phyloP scores from a whole-genome alignment of 2,329 filamentous ascomycete genomes.

The Dothistroma septosporum region DNA sequence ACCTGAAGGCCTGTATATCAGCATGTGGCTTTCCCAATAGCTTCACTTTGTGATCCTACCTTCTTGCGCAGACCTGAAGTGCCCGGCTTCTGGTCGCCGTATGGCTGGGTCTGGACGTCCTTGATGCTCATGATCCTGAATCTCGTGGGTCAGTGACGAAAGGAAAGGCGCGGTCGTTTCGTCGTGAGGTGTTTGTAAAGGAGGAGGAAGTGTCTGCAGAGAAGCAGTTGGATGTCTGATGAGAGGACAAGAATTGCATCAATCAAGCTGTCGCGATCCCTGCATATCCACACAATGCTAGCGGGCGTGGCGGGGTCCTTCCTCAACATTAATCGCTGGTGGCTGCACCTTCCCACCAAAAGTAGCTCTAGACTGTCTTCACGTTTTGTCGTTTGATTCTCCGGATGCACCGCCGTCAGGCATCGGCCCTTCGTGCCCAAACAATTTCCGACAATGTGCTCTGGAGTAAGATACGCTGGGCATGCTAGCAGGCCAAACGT shows the following conservation, averaged over 20 bases:
- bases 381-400: background rate
- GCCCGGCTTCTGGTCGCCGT: slow-evolving; percentile 92
- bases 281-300: background rate
- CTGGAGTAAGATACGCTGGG: background rate
- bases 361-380: background rate
- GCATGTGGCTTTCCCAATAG: background rate
- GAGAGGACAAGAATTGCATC: background rate
- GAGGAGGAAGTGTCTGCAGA: slow-evolving; percentile 3
- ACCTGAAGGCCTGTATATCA: slow-evolving; percentile 44
- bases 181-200: slow-evolving; percentile 7
- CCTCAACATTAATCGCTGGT: too few species aligned
- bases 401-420: background rate
- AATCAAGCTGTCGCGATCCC: background rate
- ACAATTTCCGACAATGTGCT: background rate
- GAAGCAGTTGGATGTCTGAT: background rate
- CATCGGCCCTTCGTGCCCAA: background rate
- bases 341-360: too few species aligned
- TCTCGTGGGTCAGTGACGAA: slow-evolving; percentile 9
- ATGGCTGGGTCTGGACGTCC: slow-evolving; percentile 78
- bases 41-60: slow-evolving; percentile 27
- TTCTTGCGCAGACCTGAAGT: slow-evolving; percentile 98
- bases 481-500: background rate
- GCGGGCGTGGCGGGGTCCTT: too few species aligned
- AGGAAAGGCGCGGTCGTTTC: slow-evolving; percentile 9
- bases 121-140: slow-evolving; percentile 62